Evolutionary conservation across 202 grass and related monocot species (phyloP).

Genomic region (Alloteropsis angusta): DNA sequence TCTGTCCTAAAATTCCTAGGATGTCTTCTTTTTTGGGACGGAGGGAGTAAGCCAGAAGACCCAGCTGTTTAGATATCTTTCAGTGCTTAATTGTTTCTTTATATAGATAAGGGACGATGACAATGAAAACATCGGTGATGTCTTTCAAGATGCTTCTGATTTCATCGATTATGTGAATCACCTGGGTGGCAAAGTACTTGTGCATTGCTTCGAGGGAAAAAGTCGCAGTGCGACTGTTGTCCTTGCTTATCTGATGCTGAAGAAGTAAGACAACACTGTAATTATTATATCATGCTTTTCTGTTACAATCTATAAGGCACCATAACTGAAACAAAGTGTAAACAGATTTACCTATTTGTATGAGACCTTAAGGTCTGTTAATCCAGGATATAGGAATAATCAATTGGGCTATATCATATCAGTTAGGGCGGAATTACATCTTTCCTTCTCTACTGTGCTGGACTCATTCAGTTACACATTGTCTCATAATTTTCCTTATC

Average conservation of each 20-base stretch:
- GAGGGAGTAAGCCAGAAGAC: neutral
- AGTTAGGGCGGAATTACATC: neutral
- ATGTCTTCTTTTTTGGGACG: no score
- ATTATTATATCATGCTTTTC: neutral
- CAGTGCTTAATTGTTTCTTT: conserved; percentile 3
- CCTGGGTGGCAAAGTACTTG: conserved; percentile 64
- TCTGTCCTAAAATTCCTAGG: no score
- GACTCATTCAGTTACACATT: neutral
- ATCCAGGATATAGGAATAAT: neutral
- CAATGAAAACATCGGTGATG: conserved; percentile 67
- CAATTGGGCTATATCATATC: neutral
- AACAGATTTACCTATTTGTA: neutral
- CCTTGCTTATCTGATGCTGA: conserved; percentile 79
- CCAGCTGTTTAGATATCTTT: neutral
- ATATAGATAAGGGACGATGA: conserved; percentile 76
- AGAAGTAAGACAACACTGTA: conserved; percentile 45
- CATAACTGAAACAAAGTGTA: neutral
- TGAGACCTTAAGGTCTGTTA: neutral
- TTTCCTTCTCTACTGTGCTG: neutral
- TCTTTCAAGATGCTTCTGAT: conserved; percentile 88
- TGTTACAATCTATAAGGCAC: neutral
- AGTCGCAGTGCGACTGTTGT: conserved; percentile 85
- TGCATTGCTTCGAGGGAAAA: conserved; percentile 94
- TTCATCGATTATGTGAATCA: conserved; percentile 76
- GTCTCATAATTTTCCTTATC: neutral